Evolutionary conservation across 257 asterid genomes (phyloP), one percentile per base, ranked within the genome.

Genomic region (Catharanthus roseus): DNA sequence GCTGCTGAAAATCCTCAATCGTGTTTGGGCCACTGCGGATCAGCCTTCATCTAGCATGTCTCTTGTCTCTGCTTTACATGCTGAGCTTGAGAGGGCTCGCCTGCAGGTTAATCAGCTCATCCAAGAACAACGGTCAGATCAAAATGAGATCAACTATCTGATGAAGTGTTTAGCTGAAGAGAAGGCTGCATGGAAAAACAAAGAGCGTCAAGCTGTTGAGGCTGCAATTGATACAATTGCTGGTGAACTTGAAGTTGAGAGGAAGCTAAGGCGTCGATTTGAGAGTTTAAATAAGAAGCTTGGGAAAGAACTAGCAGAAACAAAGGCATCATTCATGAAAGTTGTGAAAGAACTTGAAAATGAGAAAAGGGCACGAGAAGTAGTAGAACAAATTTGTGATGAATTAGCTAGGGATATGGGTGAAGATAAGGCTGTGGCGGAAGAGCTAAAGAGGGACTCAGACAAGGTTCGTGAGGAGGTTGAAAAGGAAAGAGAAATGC

Each of bases 11-110:
- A 91, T 93, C 26, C 87, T 93, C 78, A 91, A 79, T 78, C 91
- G 95, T 24, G 75, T 93, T 10, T 89, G 97, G 97, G 91, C 90
- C 44, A 89, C 78, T 15, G 87, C 91, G 6, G 96, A 84, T 75
- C 96, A 80, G 71, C 92, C 96, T 1, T 89, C 97, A 18, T 88
- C 99, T n/a, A 83, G 88, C 86, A 73, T 77, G 77, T 87, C 97
- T 44, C 88, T 93, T 24, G 82, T 93, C 85, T 89, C 98, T 2
- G 98, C 99, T 21, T 92, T 93, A 63, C 95, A 91, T 69, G 81
- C 95, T 3, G 99, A 93, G 90, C 96, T 93, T 19, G 99, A 93
- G 84, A 80, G 99, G 68, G 97, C 96, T 28, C 96, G 96, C 28
- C 78, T 91, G 23, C 96, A 85, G 75, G 95, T 89, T 24, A 91